Percentiles rank a stretch among this genome's conserved stretches.
Evolutionary conservation across 352 stramenopile genomes (phyloP).

Genomic region (Aphanomyces stellatus): DNA sequence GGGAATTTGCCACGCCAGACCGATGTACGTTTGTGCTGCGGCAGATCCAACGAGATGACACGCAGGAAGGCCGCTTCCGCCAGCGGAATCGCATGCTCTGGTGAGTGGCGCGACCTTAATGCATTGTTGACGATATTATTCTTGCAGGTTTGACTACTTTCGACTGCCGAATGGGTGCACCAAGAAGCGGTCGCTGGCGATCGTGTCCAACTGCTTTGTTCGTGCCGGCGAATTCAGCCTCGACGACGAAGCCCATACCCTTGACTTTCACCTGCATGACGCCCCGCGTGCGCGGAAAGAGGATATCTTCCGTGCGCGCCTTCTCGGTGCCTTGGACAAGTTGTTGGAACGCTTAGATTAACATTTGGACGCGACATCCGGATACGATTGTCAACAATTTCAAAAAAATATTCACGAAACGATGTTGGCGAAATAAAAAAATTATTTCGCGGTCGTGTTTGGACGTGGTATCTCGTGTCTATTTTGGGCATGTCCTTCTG

Average conservation of each 20-base stretch:
- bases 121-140: not conserved
- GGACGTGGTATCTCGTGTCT: too few relatives aligned
- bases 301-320: too few relatives aligned
- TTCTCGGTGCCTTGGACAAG: too few relatives aligned
- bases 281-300: too few relatives aligned
- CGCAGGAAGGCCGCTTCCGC: not conserved
- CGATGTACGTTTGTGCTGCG: not conserved
- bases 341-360: too few relatives aligned
- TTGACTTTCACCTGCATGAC: too few relatives aligned
- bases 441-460: too few relatives aligned
- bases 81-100: not conserved
- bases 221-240: not conserved
- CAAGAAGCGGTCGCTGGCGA: not conserved
- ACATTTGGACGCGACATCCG: too few relatives aligned
- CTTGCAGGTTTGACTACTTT: not conserved
- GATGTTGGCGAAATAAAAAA: too few relatives aligned
- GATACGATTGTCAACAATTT: too few relatives aligned
- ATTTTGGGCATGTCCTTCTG: too few relatives aligned
- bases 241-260: not conserved
- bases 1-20: not conserved
- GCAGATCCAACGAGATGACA: not conserved
- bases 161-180: not conserved
- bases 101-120: not conserved
- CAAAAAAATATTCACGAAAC: too few relatives aligned
- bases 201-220: not conserved